Percentiles rank a stretch among this genome's conserved stretches.
Evolutionary conservation across 768 basidiomycete genomes (phyloP).

Genomic region (Xerocomus brunneocitrinus): DNA sequence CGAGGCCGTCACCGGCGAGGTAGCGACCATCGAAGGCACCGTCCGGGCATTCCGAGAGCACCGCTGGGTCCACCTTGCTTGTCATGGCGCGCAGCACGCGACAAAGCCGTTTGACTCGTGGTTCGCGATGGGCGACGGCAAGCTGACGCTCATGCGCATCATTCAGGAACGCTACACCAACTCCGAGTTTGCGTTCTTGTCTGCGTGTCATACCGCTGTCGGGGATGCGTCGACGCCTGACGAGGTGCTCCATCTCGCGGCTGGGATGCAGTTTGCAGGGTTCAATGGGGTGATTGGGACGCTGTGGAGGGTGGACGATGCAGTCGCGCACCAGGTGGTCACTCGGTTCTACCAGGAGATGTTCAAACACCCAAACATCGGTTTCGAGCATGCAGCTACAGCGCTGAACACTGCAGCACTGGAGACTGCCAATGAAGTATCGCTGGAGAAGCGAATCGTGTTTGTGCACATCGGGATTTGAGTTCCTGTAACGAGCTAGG

Average conservation of each 20-base stretch:
- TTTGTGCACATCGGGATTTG: not conserved
- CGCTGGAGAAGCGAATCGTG: not conserved
- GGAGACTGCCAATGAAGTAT: not conserved
- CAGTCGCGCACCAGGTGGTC: not conserved
- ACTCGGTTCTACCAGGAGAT: not conserved
- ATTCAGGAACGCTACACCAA: no score
- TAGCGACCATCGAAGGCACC: not conserved
- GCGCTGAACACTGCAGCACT: not conserved
- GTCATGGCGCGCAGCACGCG: no score
- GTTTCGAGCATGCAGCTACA: not conserved
- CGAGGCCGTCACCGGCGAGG: not conserved
- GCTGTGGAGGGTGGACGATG: not conserved
- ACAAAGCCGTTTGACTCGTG: no score
- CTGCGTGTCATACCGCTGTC: not conserved
- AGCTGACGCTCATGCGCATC: no score
- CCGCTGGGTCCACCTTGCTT: not conserved
- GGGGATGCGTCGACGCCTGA: not conserved
- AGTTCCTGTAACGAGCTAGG: not conserved
- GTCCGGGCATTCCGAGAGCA: not conserved
- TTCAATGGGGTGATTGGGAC: not conserved
- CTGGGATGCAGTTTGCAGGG: not conserved
- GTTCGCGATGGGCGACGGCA: no score
- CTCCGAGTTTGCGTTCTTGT: no score
- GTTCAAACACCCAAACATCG: not conserved
- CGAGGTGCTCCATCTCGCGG: not conserved